Percentiles rank a stretch among this genome's conserved stretches.
phyloP scores from a whole-genome alignment of 2,329 filamentous ascomycete species.

The Monilinia fructicola region DNA sequence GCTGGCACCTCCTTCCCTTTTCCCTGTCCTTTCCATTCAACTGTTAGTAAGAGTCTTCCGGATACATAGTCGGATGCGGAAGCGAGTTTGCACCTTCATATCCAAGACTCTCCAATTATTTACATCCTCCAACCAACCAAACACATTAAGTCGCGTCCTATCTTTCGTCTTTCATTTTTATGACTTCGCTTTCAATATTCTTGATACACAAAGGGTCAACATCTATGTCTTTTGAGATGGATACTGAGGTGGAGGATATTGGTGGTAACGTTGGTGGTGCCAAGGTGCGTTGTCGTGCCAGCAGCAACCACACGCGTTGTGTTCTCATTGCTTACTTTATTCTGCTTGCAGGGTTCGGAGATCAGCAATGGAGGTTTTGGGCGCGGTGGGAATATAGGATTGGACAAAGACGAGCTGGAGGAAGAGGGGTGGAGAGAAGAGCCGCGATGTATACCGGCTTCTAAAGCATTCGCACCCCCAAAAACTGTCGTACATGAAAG shows the following conservation, averaged over 20 bases:
- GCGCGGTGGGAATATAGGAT: background rate
- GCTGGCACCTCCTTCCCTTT: background rate
- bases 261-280: too few species aligned
- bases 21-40: background rate
- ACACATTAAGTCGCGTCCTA: background rate
- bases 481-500: too few species aligned
- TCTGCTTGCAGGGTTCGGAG: background rate
- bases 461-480: background rate
- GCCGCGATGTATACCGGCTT: background rate
- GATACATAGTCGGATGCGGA: background rate
- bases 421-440: background rate
- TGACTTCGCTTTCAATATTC: too few species aligned
- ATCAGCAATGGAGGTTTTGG: fast-evolving
- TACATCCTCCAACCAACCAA: background rate
- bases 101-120: too few species aligned
- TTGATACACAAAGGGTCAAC: background rate
- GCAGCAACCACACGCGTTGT: background rate
- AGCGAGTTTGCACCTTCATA: background rate
- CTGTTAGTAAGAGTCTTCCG: background rate
- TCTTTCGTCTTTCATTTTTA: background rate
- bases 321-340: background rate
- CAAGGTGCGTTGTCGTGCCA: background rate
- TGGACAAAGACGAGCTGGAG: background rate
- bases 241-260: background rate
- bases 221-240: background rate